A percentile compares a stretch with the other conserved stretches of the same genome.
Conservation (phyloP, 495 filamentous ascomycete species). For the Podospora australis region DNA sequence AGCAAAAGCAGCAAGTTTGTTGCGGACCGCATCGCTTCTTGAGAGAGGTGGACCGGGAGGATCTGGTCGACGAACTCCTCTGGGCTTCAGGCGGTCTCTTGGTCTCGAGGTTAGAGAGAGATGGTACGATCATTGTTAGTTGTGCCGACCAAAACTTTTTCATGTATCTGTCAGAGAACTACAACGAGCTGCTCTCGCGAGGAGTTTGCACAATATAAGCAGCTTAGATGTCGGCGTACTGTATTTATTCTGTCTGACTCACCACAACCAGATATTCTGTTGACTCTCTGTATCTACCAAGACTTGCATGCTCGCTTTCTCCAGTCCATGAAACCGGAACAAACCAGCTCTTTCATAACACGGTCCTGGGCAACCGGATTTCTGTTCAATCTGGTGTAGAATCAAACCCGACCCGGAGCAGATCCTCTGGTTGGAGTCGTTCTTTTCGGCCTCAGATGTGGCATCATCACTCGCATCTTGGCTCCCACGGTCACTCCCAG, state of each 20-base stretch:
- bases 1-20: neutral
- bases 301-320: neutral
- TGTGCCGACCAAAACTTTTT: neutral
- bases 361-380: neutral
- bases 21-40: neutral
- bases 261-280: neutral
- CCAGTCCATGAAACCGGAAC: neutral
- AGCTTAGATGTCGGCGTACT: neutral
- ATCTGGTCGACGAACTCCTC: neutral
- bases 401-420: neutral
- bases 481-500: neutral
- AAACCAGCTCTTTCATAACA: neutral
- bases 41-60: neutral
- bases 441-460: neutral
- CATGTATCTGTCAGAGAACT: neutral
- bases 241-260: neutral
- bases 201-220: neutral
- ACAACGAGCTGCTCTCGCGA: neutral
- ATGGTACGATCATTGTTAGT: too few relatives aligned
- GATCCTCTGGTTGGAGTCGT: neutral
- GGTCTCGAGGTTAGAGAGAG: too few relatives aligned
- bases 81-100: neutral
- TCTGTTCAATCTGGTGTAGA: neutral
- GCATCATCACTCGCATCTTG: too few relatives aligned
- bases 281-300: neutral